Evolutionary conservation across 352 stramenopile species (phyloP).

Genomic region (Globisporangium sylvaticum): DNA sequence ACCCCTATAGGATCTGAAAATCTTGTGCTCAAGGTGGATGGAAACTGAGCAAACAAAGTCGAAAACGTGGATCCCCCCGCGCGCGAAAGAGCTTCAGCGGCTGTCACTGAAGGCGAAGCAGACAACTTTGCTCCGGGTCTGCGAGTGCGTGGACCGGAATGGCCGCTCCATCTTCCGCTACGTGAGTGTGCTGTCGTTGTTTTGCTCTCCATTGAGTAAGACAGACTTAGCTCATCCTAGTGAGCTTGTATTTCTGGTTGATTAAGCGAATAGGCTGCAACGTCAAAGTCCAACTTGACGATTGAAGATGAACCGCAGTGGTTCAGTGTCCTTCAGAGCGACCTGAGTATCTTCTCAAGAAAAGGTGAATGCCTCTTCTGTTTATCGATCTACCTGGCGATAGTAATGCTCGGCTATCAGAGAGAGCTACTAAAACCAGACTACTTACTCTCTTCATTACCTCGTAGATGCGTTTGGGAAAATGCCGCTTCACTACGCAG

Average conservation of each 20-base stretch:
- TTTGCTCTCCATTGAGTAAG: background rate
- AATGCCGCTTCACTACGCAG: conserved; percentile 47
- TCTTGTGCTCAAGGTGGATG: conserved; percentile 13
- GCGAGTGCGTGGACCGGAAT: conserved; percentile 29
- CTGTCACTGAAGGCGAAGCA: conserved; percentile 21
- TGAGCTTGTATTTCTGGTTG: too few species aligned
- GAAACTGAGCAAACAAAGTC: conserved; percentile 6
- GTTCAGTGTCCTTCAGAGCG: conserved; percentile 23
- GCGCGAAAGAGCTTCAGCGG: conserved; percentile 38
- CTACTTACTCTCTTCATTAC: too few species aligned
- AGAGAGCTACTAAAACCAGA: background rate
- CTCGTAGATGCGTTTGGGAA: conserved; percentile 36
- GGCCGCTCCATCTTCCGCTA: conserved; percentile 57
- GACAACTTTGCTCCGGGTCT: conserved; percentile 30
- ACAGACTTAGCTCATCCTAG: background rate
- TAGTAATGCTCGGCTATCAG: background rate
- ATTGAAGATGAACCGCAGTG: conserved; percentile 23
- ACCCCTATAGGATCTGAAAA: background rate
- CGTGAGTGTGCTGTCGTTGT: conserved; percentile 22
- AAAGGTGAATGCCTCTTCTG: conserved; percentile 21
- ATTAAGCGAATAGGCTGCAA: too few species aligned
- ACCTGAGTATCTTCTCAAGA: conserved; percentile 20
- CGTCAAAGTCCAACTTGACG: conserved; percentile 10
- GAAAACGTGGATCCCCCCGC: conserved; percentile 35
- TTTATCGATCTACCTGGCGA: background rate